Conservation (phyloP, 495 filamentous ascomycete genomes). For the Penicillium nucicola region DNA sequence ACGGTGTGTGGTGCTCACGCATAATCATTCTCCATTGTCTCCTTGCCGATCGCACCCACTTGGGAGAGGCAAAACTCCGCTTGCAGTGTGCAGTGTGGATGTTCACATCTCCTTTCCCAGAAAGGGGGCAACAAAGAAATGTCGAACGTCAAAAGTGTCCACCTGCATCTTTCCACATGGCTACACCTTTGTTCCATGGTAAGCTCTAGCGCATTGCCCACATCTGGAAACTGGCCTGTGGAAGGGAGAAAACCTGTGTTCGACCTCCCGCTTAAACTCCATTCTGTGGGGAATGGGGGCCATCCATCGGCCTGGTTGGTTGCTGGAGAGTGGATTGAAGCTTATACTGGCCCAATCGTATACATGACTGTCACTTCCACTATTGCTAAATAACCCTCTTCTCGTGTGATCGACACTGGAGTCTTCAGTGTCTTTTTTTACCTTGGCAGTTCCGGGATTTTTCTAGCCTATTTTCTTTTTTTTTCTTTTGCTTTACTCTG, state of each 20-base stretch:
- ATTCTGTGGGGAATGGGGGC: not conserved
- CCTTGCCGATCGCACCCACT: conserved; percentile 5
- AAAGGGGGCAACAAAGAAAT: not conserved
- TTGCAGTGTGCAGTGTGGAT: too few relatives aligned
- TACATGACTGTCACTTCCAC: conserved; percentile 3
- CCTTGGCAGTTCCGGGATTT: not conserved
- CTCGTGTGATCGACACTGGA: conserved; percentile 4
- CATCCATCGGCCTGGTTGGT: not conserved
- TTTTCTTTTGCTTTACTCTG: too few relatives aligned
- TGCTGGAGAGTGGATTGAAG: conserved; percentile 2
- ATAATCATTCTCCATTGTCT: conserved; percentile 7
- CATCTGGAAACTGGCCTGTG: not conserved
- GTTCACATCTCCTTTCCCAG: too few relatives aligned
- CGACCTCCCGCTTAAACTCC: not conserved
- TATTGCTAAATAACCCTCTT: conserved; percentile 11
- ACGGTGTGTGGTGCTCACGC: conserved; percentile 3
- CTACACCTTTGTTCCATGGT: too few relatives aligned
- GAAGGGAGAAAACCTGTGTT: not conserved
- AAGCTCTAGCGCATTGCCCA: too few relatives aligned
- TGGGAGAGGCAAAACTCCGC: not conserved
- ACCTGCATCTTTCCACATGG: too few relatives aligned
- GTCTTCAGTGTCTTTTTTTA: too few relatives aligned
- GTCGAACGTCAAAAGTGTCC: not conserved
- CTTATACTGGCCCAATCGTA: conserved; percentile 14
- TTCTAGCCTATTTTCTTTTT: not conserved